Evolutionary conservation across 257 asterid genomes (phyloP), one percentile per base, ranked within the genome.

Genomic region (Ligustrum vulgare): DNA sequence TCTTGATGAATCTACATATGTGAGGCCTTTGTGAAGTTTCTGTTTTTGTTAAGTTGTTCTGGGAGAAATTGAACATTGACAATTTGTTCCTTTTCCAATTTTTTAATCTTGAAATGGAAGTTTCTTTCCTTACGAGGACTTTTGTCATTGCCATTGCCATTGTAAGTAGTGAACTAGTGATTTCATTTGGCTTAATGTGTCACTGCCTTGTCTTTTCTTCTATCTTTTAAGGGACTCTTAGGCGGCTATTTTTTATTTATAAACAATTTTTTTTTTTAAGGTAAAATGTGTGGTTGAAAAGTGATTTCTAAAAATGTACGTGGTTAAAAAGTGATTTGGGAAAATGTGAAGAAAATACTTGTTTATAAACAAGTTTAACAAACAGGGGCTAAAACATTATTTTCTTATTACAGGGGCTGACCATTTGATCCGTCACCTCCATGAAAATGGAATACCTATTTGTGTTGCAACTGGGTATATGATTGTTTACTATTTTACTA

Each of bases 401-500:
- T 54, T 78, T 81, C 67, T 74, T 70, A 72, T 84, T 74, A 16
- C 83, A 92, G 98, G 99, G 72, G 97, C 93, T 75, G 82, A 85
- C 72, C 93, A 84, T 51, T 79, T 94, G 85, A 77, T 94, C 76
- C 84, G 78, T 81, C 96, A 92, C 88, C 96, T 94, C 81, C 96
- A 89, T 84, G 84, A 89, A 41, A 94, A 85, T 41, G 93, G 95
- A 67, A 80, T 92, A 72, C 99, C 98, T 78, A 92, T 94, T 32
- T 90, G 91, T 87, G 93, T 94, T 77, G 99, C 96, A 49, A 92
- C 99, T 1, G 98, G 98, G 98, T 92, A 87, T 41, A 80, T 78
- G 63, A 80, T 23, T 36, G 62, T 71, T 32, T 69, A 58, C 22
- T 56, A 73, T 56, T 54, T 70, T 66, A 69, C 60, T 70, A 15